Evolutionary conservation across 1,139 yeast species (phyloP).

Genomic region (Suhomyces yuchorum): DNA sequence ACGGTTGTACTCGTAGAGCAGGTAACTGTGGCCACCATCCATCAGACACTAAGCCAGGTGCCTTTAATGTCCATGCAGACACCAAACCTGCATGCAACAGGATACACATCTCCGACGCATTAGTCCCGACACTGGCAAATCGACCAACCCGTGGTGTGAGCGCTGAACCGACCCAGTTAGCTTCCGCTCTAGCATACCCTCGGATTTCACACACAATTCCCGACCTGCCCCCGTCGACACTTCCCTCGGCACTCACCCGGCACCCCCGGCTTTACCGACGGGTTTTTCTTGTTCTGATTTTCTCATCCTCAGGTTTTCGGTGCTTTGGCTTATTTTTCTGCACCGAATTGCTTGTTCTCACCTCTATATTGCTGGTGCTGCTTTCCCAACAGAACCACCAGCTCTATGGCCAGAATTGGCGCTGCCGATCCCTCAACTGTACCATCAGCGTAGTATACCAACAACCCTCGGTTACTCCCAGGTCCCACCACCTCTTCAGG

Average conservation of each 20-base stretch:
- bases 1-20: background rate
- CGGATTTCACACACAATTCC: too few species aligned
- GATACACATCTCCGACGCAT: background rate
- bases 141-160: background rate
- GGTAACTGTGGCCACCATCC: background rate
- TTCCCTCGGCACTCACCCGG: background rate
- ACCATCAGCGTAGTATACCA: background rate
- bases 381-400: background rate
- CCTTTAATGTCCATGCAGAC: background rate
- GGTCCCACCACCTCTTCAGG: background rate
- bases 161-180: background rate
- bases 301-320: background rate
- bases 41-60: background rate
- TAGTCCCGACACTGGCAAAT: background rate
- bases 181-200: too few species aligned
- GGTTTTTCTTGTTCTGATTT: background rate
- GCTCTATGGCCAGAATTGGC: background rate
- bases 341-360: background rate
- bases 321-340: background rate
- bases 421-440: background rate
- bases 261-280: background rate
- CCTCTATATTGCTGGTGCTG: background rate
- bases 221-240: too few species aligned
- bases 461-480: background rate
- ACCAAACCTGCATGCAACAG: background rate